Base-by-base conservation (phyloP, 2,329 filamentous ascomycete genomes). In the Chrysoporthe puriensis region DNA sequence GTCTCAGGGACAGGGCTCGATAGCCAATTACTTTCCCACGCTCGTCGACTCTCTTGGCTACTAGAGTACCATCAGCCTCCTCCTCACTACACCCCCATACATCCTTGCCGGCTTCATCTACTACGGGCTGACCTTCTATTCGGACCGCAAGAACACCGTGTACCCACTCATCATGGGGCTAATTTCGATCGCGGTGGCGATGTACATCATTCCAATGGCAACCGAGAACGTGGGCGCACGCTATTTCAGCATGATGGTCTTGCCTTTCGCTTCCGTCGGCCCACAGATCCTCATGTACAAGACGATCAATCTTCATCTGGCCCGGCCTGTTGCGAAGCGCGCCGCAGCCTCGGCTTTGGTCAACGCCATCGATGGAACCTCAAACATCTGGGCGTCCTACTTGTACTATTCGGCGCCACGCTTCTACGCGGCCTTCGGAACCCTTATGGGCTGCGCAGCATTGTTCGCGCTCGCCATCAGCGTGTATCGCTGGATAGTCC, bases 61-160 rank as follows among this genome's bases (percentile, higher is more conserved):
- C 66, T 72, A 71, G 69, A 70, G 73, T 70, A 83, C 79, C 2
- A 74, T 80, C 65, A 82, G 76, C 8, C 72, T 85, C 11, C 76
- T 84, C 8, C 77, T 85, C 5, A 84, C 82, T 0, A 80, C 79
- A 1, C 82, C 82, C 0, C 82, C 82, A 0, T 84, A 83, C 60
- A 74, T 82, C 6, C 75, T 82, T 2, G 79, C 79, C 0, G 79
- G 74, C 3, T 70, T 74, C 3, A 73, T 80, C 57, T 63, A 77
- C 69, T 79, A 75, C 68, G 73, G 67, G 1, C 70, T 80, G 62
- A 75, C 73, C 67, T 79, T 71, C 69, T 78, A 79, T 63, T 79
- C 77, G 1, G 78, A 80, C 69, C 74, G 76, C 43, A 79, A 77
- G 69, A 80, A 80, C 62, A 74, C 72, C 18, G 73, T 75, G 3